Evolutionary conservation across 1,284 basidiomycete genomes (phyloP).

Genomic region (Rhodotorula mucilaginosa): DNA sequence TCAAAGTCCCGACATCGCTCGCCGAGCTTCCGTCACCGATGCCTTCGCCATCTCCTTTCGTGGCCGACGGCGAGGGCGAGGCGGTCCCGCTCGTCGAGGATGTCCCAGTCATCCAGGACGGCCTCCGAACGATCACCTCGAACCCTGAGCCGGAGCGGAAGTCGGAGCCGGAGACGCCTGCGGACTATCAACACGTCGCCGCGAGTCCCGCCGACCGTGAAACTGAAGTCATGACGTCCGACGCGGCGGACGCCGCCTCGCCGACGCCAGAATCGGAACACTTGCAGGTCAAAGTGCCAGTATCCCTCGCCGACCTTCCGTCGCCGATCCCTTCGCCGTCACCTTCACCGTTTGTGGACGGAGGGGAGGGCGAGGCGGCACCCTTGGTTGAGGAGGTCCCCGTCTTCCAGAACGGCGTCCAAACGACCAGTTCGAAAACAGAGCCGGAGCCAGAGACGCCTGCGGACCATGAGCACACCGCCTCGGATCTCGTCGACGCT

Average conservation of each 20-base stretch:
- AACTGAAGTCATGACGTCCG: no score
- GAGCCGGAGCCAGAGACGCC: neutral
- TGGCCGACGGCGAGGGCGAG: neutral
- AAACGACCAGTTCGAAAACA: neutral
- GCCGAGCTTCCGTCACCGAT: constrained; percentile 18
- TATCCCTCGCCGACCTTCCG: constrained; percentile 4
- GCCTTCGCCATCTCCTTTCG: constrained; percentile 3
- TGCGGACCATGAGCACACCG: no score
- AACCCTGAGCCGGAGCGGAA: no score
- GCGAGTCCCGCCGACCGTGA: no score
- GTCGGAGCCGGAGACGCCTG: no score
- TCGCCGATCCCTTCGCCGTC: constrained; percentile 16
- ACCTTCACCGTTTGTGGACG: neutral
- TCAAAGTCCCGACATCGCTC: constrained; percentile 7
- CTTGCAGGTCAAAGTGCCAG: constrained; percentile 12
- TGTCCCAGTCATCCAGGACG: no score
- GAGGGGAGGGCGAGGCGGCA: neutral
- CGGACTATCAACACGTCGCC: neutral
- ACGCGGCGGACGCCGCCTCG: no score
- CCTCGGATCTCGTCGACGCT: no score
- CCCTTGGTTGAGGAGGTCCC: no score
- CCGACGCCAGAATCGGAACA: constrained; percentile 14
- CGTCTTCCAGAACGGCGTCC: neutral
- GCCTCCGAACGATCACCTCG: no score
- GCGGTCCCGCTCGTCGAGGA: no score